Evolutionary conservation across 345 rosid genomes (phyloP), one percentile per base, ranked within the genome.

Genomic region (Sonneratia caseolaris): DNA sequence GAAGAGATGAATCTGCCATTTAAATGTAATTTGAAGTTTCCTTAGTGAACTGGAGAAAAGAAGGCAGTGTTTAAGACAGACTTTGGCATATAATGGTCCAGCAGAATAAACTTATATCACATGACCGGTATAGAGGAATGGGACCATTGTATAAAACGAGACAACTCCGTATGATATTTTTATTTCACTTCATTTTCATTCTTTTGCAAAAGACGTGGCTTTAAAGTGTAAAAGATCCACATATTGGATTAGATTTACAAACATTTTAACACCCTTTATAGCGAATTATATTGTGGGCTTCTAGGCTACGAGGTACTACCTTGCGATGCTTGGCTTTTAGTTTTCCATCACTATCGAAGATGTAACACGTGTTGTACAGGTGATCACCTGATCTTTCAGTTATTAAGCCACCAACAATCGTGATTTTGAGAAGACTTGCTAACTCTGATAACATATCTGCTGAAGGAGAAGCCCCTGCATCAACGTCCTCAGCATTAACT

Each of bases 291-390:
- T 35, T 62, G 27, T 2, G 13, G 19, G 66, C 37, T 27, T 12
- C 4, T 27, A 15, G 66, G 37, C 18, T 13, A 62, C 11, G 37
- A 62, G 11, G 27, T 2, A 66, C 53, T 79, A 94, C 96, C 93
- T 92, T 92, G 22, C 93, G 86, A 67, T 95, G 99, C 87, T 92
- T 95, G 75, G 92, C 99, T 74, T 80, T 84, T 49, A 95, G 77
- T 74, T 81, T 81, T 49, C 97, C 97, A 71, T 92, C 81, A 1
- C 89, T 47, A 69, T 88, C 90, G 80, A 92, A 90, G 71, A 90
- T 83, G 36, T 97, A 92, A 59, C 97, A 95, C 57, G 98, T 84
- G 59, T 95, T 95, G 68, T 89, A 92, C 83, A 95, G 74, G 70
- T 74, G 77, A 82, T 89, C 88, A 7, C 92, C 90, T 67, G 76